Evolutionary conservation across 441 rosid species (phyloP), one percentile per base, ranked within the genome.

Genomic region (Codiaeum variegatum): DNA sequence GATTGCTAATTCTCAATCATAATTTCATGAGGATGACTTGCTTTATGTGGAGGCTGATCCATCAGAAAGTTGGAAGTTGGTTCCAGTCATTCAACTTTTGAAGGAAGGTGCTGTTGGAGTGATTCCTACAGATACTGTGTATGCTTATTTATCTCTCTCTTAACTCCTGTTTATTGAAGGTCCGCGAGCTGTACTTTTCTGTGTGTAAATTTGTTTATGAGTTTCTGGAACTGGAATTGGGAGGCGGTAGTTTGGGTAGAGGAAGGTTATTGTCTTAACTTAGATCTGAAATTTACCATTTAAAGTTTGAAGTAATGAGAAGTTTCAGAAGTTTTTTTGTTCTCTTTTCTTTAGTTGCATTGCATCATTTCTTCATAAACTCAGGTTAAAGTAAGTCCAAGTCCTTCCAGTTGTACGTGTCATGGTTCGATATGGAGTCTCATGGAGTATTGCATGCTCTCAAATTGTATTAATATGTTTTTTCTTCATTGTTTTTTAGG

Each of bases 41-140:
- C 75, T 91, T 51, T 91, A 81, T 47, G 86, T 88, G 46, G 90
- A 94, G 82, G 97, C 74, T 40, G 92, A 89, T 73, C 89, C 97
- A 44, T 80, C 76, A 0, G 96, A 92, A 75, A 73, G 74, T 29
- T 92, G 97, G 97, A 89, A 87, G 75, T 77, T 92, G 71, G 88
- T 87, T 61, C 86, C 91, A 5, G 82, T 92, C 21, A 65, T 91
- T 54, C 85, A 88, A 13, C 92, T 91, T 69, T 77, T 94, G 82
- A 92, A 87, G 42, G 76, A 87, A 79, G 97, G 97, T 78, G 99
- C 97, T 75, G 97, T 94, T 62, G 97, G 97, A 34, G 92, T 92
- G 73, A 88, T 94, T 68, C 97, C 99, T 67, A 94, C 99, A 24
- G 99, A 94, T 61, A 89, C 97, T 1, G 80, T 91, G 92, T 94